phyloP scores from a whole-genome alignment of 805 yeast genomes.

The Starmera dryadoides region DNA sequence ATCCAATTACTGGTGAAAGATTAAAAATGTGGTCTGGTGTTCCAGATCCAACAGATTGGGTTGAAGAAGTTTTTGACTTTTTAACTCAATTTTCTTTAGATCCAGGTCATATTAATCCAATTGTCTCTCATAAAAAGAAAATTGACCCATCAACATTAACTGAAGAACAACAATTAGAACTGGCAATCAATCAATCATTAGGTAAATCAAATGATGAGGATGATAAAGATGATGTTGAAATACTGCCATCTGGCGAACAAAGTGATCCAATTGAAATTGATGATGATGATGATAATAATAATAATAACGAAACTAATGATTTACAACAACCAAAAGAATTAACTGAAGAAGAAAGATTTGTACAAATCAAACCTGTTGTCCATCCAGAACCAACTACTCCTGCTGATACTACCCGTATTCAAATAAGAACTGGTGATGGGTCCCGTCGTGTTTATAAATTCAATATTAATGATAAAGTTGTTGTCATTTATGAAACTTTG shows the following conservation, averaged over 20 bases:
- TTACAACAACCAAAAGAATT: conserved; percentile 14
- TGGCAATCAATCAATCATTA: conserved; percentile 66
- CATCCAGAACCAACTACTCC: conserved; percentile 52
- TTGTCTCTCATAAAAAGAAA: conserved; percentile 49
- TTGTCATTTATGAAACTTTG: conserved; percentile 53
- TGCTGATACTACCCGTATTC: conserved; percentile 60
- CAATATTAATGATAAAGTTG: conserved; percentile 47
- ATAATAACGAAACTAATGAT: conserved; percentile 6
- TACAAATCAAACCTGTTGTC: conserved; percentile 39
- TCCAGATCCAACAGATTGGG: conserved; percentile 54
- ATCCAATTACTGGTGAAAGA: conserved; percentile 94
- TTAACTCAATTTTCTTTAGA: conserved; percentile 57
- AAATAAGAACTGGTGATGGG: conserved; percentile 87
- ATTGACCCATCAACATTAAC: conserved; percentile 60
- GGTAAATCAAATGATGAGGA: conserved; percentile 16
- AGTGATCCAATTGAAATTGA: conserved; percentile 18
- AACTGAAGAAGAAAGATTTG: conserved; percentile 38
- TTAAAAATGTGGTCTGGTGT: conserved; percentile 69
- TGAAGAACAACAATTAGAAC: conserved; percentile 78
- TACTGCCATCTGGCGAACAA: conserved; percentile 7
- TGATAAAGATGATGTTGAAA: conserved; percentile 17
- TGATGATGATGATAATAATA: conserved; percentile 9
- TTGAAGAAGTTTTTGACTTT: conserved; percentile 64
- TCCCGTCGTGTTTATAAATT: conserved; percentile 71
- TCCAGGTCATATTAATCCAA: conserved; percentile 58